A percentile compares a stretch with the other conserved stretches of the same genome.
Conservation (phyloP, 805 yeast species). For the Myxozyma monticola region DNA sequence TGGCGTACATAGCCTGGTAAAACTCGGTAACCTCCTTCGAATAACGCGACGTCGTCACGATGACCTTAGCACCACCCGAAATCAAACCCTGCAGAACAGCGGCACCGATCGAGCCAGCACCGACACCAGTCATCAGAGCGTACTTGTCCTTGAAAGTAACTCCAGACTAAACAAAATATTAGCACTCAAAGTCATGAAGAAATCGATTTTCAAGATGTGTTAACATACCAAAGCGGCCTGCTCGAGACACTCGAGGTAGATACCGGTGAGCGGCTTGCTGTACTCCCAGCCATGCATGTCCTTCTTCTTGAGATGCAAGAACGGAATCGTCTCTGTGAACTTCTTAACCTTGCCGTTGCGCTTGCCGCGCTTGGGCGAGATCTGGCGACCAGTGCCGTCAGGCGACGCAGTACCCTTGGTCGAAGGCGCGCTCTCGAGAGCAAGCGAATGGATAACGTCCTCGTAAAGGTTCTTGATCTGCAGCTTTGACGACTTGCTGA, state of each 20-base stretch:
- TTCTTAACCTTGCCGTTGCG: slow-evolving; percentile 33
- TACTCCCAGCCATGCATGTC: slow-evolving; percentile 78
- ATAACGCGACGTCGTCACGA: slow-evolving; percentile 95
- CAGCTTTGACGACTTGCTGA: slow-evolving; percentile 46
- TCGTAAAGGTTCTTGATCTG: slow-evolving; percentile 33
- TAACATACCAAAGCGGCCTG: slow-evolving; percentile 70
- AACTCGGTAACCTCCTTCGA: slow-evolving; percentile 92
- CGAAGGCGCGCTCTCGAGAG: slow-evolving; percentile 18
- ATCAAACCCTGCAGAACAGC: slow-evolving; percentile 91
- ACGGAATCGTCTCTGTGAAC: slow-evolving; percentile 75
- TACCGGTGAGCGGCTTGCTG: slow-evolving; percentile 72
- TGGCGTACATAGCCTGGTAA: slow-evolving; percentile 89
- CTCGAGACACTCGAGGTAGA: slow-evolving; percentile 87
- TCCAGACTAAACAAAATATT: slow-evolving; percentile 52
- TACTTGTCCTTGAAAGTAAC: slow-evolving; percentile 83
- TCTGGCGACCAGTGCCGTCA: slow-evolving; percentile 27
- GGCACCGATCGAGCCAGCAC: slow-evolving; percentile 98
- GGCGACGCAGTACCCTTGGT: slow-evolving; percentile 20
- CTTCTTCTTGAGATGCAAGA: slow-evolving; percentile 87
- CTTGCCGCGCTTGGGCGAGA: slow-evolving; percentile 28
- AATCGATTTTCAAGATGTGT: too few relatives aligned
- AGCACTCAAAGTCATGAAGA: background rate
- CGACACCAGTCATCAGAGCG: slow-evolving; percentile 96
- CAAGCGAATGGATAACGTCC: slow-evolving; percentile 38
- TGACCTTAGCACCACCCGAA: slow-evolving; percentile 96